Evolutionary conservation across 139 green algal genomes (phyloP).

Genomic region (Nannochloris sp.): DNA sequence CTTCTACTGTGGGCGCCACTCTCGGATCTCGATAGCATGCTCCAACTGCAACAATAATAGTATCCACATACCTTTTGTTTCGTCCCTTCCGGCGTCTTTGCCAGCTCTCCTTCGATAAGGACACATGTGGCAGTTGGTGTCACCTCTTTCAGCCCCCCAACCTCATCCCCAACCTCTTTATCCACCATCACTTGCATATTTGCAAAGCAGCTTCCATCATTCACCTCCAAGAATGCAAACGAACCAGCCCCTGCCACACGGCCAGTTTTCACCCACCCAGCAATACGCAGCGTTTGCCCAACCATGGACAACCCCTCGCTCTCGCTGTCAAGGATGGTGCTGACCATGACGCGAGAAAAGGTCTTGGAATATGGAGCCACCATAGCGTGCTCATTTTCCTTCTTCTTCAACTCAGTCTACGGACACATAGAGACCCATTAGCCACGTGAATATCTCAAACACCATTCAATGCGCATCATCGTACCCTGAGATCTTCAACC

Average conservation of each 20-base stretch:
- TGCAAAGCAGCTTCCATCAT: slow-evolving; percentile 84
- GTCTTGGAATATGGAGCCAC: slow-evolving; percentile 44
- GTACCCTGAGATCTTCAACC: slow-evolving; percentile 40
- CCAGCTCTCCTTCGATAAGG: slow-evolving; percentile 74
- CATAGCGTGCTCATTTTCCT: slow-evolving; percentile 20
- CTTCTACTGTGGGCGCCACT: slow-evolving; percentile 22
- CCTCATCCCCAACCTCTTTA: slow-evolving; percentile 62
- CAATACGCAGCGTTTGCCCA: slow-evolving; percentile 66
- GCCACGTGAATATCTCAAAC: not conserved
- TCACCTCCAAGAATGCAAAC: slow-evolving; percentile 96
- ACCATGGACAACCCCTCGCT: slow-evolving; percentile 61
- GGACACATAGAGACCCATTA: not conserved
- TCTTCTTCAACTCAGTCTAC: slow-evolving; percentile 31
- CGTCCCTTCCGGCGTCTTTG: slow-evolving; percentile 73
- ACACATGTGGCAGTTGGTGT: slow-evolving; percentile 77
- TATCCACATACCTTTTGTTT: slow-evolving; percentile 53
- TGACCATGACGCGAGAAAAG: slow-evolving; percentile 44
- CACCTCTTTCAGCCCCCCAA: slow-evolving; percentile 55
- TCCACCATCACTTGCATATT: slow-evolving; percentile 86
- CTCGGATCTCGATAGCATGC: slow-evolving; percentile 12
- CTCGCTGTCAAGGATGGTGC: slow-evolving; percentile 44
- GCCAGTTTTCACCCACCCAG: slow-evolving; percentile 98
- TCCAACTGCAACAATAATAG: not conserved
- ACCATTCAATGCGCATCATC: not conserved
- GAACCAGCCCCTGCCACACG: slow-evolving; percentile 79